A percentile compares a stretch with the other conserved stretches of the same genome.
These are phyloP conservation scores for Xylariaceae sp. DNA, from an alignment of 2,329 filamentous ascomycete species.

Conservation along the genomic window DNA sequence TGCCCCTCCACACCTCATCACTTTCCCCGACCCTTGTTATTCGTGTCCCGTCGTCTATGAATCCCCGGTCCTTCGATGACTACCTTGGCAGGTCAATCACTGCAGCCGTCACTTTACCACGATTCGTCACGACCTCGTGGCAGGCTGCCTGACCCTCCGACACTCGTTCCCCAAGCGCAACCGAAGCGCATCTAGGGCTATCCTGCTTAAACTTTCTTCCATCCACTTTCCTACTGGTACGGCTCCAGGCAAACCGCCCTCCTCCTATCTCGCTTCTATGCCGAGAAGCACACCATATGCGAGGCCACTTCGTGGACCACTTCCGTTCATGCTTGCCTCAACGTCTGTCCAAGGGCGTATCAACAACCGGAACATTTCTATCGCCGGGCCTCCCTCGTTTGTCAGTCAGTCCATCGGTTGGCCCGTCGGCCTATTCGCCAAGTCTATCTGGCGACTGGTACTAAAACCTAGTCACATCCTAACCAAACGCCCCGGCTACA, in stretches of 20 bases:
- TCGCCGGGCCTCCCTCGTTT: neutral
- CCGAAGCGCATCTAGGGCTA: neutral
- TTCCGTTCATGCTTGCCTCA: neutral
- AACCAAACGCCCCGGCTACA: conserved; percentile 7
- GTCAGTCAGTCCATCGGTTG: neutral
- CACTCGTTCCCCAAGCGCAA: too few species aligned
- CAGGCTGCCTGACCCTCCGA: neutral
- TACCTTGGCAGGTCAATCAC: neutral
- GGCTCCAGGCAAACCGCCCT: neutral
- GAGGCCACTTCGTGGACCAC: neutral
- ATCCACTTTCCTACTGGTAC: neutral
- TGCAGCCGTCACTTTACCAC: neutral
- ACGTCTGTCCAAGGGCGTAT: neutral
- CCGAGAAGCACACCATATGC: neutral
- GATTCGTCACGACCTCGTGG: neutral
- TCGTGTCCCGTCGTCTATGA: neutral
- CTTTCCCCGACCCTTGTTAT: neutral
- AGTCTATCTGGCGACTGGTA: neutral
- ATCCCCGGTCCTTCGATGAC: neutral
- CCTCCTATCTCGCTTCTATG: neutral
- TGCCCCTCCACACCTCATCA: neutral
- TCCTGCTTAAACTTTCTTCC: neutral
- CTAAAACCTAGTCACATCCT: neutral
- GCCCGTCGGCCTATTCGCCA: neutral
- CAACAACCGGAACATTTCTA: neutral